A percentile compares a stretch with the other conserved stretches of the same genome.
Conservation (phyloP, 2,329 filamentous ascomycete genomes). For the Aspergillus aculeatinus region DNA sequence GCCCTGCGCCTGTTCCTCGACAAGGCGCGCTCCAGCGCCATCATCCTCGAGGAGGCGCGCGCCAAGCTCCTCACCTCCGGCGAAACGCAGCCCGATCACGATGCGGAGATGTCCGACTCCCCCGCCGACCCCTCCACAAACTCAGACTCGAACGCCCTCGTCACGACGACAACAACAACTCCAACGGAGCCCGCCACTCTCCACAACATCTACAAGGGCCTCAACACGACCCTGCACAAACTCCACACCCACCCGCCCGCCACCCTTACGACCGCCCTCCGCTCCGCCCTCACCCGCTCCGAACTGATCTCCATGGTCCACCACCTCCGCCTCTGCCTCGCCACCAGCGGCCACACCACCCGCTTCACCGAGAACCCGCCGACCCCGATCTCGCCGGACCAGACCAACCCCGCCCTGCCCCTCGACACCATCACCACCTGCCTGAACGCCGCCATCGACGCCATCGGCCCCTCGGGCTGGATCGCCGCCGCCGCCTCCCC, state of each 20-base stretch:
- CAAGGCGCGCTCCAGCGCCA: slow-evolving; percentile 37
- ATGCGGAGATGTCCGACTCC: background rate
- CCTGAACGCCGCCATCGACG: slow-evolving; percentile 48
- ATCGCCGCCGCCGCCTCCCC: slow-evolving; percentile 40
- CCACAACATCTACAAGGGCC: slow-evolving; percentile 37
- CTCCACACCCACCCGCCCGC: slow-evolving; percentile 36
- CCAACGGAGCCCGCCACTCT: slow-evolving; percentile 25
- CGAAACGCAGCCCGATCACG: slow-evolving; percentile 9
- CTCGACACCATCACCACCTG: slow-evolving; percentile 42
- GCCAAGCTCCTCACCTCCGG: slow-evolving; percentile 32
- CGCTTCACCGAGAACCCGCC: slow-evolving; percentile 44
- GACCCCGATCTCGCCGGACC: slow-evolving; percentile 34
- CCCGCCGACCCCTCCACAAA: slow-evolving; percentile 7
- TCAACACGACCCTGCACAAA: slow-evolving; percentile 40
- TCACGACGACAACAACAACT: slow-evolving; percentile 18
- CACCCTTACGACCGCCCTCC: slow-evolving; percentile 35
- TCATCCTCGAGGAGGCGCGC: slow-evolving; percentile 33
- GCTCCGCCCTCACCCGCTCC: slow-evolving; percentile 39
- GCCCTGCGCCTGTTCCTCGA: slow-evolving; percentile 41
- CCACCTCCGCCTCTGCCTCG: slow-evolving; percentile 45
- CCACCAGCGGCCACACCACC: slow-evolving; percentile 43
- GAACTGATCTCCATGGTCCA: slow-evolving; percentile 43
- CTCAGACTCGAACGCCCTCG: slow-evolving; percentile 17
- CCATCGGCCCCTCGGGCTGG: slow-evolving; percentile 50
- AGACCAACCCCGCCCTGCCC: slow-evolving; percentile 38